Conservation (phyloP, 495 filamentous ascomycete genomes). For the Xylaria scruposa region DNA sequence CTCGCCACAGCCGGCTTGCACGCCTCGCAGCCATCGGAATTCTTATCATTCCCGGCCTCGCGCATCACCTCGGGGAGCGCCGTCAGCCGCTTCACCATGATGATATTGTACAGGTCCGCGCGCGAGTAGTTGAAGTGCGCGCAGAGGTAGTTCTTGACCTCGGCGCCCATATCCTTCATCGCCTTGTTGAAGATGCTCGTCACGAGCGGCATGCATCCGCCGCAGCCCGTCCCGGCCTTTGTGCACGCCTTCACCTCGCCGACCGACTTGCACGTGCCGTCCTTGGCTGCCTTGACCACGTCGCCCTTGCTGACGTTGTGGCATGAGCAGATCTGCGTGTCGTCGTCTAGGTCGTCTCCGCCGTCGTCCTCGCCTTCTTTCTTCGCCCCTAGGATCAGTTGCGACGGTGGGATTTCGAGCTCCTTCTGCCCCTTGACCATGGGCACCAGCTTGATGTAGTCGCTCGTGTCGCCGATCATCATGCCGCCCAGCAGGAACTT, state of each 20-base stretch:
- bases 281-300: constrained; percentile 74
- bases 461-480: constrained; percentile 97
- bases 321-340: constrained; percentile 93
- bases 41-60: constrained; percentile 73
- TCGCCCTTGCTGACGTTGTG: constrained; percentile 96
- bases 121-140: constrained; percentile 87
- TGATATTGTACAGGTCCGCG: constrained; percentile 89
- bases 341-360: constrained; percentile 65
- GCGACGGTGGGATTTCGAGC: constrained; percentile 81
- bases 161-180: constrained; percentile 88
- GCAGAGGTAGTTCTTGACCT: constrained; percentile 89
- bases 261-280: constrained; percentile 83
- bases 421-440: constrained; percentile 88
- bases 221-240: constrained; percentile 93
- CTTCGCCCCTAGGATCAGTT: constrained; percentile 87
- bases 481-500: constrained; percentile 94
- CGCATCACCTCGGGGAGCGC: constrained; percentile 84
- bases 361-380: constrained; percentile 67
- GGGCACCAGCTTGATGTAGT: constrained; percentile 94
- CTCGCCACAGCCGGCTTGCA: constrained; percentile 90
- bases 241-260: constrained; percentile 92
- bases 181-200: constrained; percentile 92
- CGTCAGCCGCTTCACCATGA: constrained; percentile 80
- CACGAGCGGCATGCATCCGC: constrained; percentile 92
- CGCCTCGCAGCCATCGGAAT: constrained; percentile 85